phyloP scores from a whole-genome alignment of 176 grass and related monocot species.

The Poa annua region DNA sequence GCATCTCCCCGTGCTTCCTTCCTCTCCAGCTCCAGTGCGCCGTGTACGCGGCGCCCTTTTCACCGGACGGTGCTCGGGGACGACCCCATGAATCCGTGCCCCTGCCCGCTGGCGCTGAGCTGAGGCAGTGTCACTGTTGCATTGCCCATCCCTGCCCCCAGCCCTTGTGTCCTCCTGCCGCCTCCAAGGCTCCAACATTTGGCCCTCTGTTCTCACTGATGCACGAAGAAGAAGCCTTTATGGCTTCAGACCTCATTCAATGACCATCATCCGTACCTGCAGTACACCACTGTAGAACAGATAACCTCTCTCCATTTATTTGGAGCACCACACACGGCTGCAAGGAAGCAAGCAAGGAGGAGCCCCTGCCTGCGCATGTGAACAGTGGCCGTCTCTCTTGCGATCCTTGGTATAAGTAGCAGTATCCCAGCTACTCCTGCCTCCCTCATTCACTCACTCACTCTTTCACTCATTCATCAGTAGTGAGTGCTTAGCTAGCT shows the following conservation, averaged over 20 bases:
- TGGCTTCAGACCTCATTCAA: conserved; percentile 58
- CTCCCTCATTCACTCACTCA: conserved; percentile 18
- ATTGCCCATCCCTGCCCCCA: conserved; percentile 37
- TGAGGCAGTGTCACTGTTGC: conserved; percentile 37
- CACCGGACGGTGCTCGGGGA: not conserved
- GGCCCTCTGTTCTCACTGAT: conserved; percentile 38
- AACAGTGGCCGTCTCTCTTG: conserved; percentile 40
- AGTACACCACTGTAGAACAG: conserved; percentile 39
- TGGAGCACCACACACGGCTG: conserved; percentile 7
- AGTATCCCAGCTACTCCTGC: conserved; percentile 8
- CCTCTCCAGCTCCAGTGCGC: conserved; percentile 1
- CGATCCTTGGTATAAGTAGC: conserved; percentile 40
- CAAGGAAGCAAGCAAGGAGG: conserved; percentile 36
- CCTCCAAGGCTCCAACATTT: too few relatives aligned
- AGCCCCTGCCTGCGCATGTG: conserved; percentile 43
- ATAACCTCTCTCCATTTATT: conserved; percentile 36
- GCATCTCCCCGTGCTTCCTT: conserved; percentile 5
- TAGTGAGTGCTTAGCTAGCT: not conserved
- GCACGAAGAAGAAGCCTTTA: conserved; percentile 48
- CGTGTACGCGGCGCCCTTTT: not conserved
- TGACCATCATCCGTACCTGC: conserved; percentile 37
- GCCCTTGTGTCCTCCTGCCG: conserved; percentile 4
- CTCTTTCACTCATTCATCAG: conserved; percentile 9
- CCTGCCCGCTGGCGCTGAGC: not conserved
- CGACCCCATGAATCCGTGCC: conserved; percentile 54